phyloP scores from a whole-genome alignment of 2,329 filamentous ascomycete species.

The Pochonia chlamydosporia region DNA sequence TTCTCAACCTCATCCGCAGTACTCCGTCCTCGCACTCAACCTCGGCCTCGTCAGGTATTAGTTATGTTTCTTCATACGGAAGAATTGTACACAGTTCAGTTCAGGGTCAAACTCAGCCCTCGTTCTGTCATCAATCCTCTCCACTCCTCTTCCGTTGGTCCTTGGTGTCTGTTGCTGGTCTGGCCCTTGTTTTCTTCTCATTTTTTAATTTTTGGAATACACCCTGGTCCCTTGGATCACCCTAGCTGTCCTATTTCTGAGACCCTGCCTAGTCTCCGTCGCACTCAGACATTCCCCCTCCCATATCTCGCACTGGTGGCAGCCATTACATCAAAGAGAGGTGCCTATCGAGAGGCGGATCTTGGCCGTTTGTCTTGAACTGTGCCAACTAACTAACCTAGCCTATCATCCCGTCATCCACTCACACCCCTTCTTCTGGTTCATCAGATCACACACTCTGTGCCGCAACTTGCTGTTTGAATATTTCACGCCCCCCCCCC shows the following conservation, averaged over 20 bases:
- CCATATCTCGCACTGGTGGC: not conserved
- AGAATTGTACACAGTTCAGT: no score
- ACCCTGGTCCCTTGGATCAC: not conserved
- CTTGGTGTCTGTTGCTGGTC: not conserved
- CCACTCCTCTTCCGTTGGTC: not conserved
- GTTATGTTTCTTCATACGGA: no score
- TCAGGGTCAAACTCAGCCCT: no score
- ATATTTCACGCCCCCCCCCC: not conserved
- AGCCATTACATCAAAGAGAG: not conserved
- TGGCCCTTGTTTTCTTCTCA: not conserved
- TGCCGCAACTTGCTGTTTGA: not conserved
- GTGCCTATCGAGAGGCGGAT: conserved; percentile 5
- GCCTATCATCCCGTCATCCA: not conserved
- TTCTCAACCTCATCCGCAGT: no score
- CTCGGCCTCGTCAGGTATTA: no score
- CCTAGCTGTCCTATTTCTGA: not conserved
- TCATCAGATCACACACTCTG: not conserved
- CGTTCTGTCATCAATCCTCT: not conserved
- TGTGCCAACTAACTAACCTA: not conserved
- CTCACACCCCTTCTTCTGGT: not conserved
- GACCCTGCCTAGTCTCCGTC: not conserved
- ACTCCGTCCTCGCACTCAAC: no score
- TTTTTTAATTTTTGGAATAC: not conserved
- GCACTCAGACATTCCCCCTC: conserved; percentile 6
- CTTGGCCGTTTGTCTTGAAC: conserved; percentile 9